Base-by-base conservation (phyloP, 345 rosid species). In the Noccaea bulbosa region DNA sequence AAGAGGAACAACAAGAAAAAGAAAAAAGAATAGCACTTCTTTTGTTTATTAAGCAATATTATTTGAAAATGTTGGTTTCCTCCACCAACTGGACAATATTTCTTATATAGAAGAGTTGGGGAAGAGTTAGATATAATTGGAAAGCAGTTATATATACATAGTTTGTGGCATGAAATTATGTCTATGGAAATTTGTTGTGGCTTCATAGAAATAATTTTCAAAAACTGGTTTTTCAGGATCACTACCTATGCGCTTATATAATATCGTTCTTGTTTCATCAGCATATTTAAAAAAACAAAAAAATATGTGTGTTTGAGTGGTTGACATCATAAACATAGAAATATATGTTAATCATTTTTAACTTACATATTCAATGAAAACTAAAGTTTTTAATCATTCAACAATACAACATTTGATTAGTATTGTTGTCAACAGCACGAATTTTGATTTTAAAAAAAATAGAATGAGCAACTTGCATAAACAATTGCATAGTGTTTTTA, bases 391-490 rank as follows among this genome's bases (percentile, higher is more conserved):
- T 44, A 40, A 24, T 67, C 11, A 51, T 40, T 40, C 44, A 35
- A 35, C 45, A 15, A 56, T 14, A 56, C 6, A 30, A 5, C 15
- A 41, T 16, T 49, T 24, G 16, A 32, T 30, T 50, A 24, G 24
- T 16, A 7, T 9, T 15, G 11, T 34, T 46, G 27, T 15, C 41
- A 32, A 44, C 41, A 15, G 6, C 11, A 45, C 7, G 17, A n/a
- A 12, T 3, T 37, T 69, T 46, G 5, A 27, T 47, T 59, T 60
- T 11, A 10, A 43, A 8, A 43, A 41, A 33, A 8, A 52, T 17
- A 20, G 14, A 17, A 41, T 51, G 44, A 71, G 47, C 55, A 63
- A 72, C 76, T 72, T 72, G 70, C 47, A 33, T 62, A 49, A 33
- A 32, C 46, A 72, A 2, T 11, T 9, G 16, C 40, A 52, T 6